A percentile compares a stretch with the other conserved stretches of the same genome.
These are phyloP conservation scores for Zymoseptoria tritici DNA, from an alignment of 2,329 filamentous ascomycete species.

Conservation along the genomic window DNA sequence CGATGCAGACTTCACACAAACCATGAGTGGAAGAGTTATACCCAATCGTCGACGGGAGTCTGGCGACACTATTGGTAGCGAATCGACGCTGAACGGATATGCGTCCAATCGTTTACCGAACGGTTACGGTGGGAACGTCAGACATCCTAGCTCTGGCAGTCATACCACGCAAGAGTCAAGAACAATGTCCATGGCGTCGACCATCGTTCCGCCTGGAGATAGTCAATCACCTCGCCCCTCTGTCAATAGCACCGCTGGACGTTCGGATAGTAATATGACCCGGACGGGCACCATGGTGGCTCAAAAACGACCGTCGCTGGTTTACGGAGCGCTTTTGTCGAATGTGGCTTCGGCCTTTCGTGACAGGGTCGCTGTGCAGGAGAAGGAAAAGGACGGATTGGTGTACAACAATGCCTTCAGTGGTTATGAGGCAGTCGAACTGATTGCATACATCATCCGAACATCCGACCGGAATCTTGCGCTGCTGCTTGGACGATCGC, in stretches of 20 bases:
- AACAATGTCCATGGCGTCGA: conserved; percentile 91
- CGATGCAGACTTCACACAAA: conserved; percentile 73
- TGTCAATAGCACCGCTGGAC: conserved; percentile 8
- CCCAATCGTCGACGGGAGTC: conserved; percentile 64
- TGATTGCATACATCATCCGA: conserved; percentile 93
- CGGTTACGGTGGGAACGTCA: conserved; percentile 15
- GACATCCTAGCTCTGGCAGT: conserved; percentile 24
- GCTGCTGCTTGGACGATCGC: conserved; percentile 76
- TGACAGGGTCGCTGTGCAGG: conserved; percentile 75
- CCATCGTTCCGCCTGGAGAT: conserved; percentile 49
- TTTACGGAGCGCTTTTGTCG: conserved; percentile 91
- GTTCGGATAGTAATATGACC: conserved; percentile 34
- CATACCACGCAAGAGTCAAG: conserved; percentile 45
- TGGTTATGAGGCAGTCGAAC: conserved; percentile 88
- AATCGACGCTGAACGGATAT: conserved; percentile 26
- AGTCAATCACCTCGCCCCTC: conserved; percentile 23
- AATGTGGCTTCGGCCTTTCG: conserved; percentile 87
- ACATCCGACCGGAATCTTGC: conserved; percentile 94
- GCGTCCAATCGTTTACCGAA: conserved; percentile 20
- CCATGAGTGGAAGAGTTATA: conserved; percentile 86
- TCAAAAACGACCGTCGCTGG: conserved; percentile 66
- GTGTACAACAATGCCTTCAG: conserved; percentile 97
- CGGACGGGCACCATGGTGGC: conserved; percentile 44
- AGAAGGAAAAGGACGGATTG: conserved; percentile 91
- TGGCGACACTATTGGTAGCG: conserved; percentile 22